Conservation (phyloP, 2,329 filamentous ascomycete species). For the Metarhizium album region DNA sequence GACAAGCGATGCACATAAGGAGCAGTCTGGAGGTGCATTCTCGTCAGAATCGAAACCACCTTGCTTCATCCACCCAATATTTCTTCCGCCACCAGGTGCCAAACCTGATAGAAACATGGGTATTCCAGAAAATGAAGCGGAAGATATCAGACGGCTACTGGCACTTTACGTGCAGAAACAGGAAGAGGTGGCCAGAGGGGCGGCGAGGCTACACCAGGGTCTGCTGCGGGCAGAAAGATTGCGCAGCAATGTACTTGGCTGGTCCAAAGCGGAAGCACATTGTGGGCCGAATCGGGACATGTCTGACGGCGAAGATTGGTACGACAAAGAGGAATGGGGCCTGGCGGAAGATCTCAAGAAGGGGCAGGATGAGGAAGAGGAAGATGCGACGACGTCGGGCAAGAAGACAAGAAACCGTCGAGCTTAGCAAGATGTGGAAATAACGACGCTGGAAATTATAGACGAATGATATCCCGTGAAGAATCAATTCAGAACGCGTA, state of each 20-base stretch:
- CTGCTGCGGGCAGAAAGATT: constrained; percentile 63
- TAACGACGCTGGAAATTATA: neutral
- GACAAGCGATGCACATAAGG: constrained; percentile 18
- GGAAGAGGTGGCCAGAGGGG: constrained; percentile 67
- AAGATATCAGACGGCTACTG: constrained; percentile 64
- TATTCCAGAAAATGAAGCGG: constrained; percentile 62
- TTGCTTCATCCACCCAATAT: constrained; percentile 63
- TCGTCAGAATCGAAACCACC: constrained; percentile 22
- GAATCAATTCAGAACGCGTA: neutral
- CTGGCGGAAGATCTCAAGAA: constrained; percentile 67
- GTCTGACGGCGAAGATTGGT: constrained; percentile 86
- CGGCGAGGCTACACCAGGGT: constrained; percentile 56
- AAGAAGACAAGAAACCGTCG: constrained; percentile 52
- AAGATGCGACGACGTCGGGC: constrained; percentile 49
- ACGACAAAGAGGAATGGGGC: constrained; percentile 71
- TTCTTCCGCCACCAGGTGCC: constrained; percentile 51
- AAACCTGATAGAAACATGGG: constrained; percentile 60
- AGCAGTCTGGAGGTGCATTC: neutral
- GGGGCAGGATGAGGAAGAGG: constrained; percentile 73
- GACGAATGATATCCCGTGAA: neutral
- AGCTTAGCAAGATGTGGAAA: constrained; percentile 1
- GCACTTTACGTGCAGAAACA: constrained; percentile 76
- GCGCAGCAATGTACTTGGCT: constrained; percentile 59
- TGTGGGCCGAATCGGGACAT: constrained; percentile 56
- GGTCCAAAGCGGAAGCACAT: constrained; percentile 71